These are phyloP conservation scores for Achaetomiella virescens DNA, from an alignment of 495 filamentous ascomycete genomes.

Conservation along the genomic window DNA sequence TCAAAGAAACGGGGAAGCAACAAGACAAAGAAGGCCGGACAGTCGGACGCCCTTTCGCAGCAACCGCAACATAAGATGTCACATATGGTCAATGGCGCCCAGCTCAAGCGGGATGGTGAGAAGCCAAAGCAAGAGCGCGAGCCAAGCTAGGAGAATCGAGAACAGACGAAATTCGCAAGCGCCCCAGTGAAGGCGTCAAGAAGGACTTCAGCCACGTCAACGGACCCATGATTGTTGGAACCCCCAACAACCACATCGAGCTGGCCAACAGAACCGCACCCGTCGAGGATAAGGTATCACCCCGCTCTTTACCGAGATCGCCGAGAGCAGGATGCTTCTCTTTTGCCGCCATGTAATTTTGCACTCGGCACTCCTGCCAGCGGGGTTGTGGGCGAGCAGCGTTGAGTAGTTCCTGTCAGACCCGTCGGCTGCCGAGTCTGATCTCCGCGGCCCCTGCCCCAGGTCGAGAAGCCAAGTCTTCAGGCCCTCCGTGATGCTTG, in stretches of 20 bases:
- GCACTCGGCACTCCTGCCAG: constrained; percentile 42
- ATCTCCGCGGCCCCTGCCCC: constrained; percentile 45
- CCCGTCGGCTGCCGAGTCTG: constrained; percentile 35
- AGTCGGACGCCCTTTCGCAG: too few relatives aligned
- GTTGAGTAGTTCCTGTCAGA: constrained; percentile 45
- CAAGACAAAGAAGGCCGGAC: constrained; percentile 25
- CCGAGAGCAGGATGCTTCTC: constrained; percentile 45
- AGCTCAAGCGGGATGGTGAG: background rate
- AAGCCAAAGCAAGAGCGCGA: constrained; percentile 33
- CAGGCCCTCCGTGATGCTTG: constrained; percentile 48
- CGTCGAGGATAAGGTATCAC: constrained; percentile 38
- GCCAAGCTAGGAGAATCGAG: too few relatives aligned
- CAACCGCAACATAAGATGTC: too few relatives aligned
- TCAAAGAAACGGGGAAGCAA: constrained; percentile 37
- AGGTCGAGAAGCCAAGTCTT: constrained; percentile 39
- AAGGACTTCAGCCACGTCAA: constrained; percentile 29
- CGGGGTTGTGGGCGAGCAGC: constrained; percentile 18
- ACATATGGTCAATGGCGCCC: constrained; percentile 12
- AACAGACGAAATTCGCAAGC: constrained; percentile 32
- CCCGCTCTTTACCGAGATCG: constrained; percentile 36
- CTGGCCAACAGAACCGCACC: constrained; percentile 33
- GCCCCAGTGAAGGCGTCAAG: constrained; percentile 37
- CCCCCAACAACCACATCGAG: constrained; percentile 33
- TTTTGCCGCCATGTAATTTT: constrained; percentile 47
- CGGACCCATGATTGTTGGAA: constrained; percentile 34